phyloP scores from a whole-genome alignment of 805 yeast species.

The Metschnikowia gelsemii region DNA sequence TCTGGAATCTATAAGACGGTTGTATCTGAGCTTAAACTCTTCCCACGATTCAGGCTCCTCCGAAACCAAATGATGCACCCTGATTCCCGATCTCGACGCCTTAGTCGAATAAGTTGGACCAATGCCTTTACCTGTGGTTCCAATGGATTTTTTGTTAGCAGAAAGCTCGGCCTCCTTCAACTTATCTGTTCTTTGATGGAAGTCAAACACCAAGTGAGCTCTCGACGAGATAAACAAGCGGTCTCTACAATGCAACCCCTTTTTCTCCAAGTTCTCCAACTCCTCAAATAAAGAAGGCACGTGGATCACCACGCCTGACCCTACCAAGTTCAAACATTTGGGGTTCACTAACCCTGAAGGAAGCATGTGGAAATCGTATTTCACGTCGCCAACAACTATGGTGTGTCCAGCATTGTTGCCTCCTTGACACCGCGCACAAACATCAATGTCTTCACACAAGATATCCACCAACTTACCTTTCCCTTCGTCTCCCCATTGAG shows the following conservation, averaged over 20 bases:
- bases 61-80: constrained; percentile 93
- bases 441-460: constrained; percentile 90
- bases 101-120: constrained; percentile 98
- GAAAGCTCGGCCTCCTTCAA: constrained; percentile 90
- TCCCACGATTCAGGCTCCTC: constrained; percentile 92
- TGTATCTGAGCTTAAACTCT: constrained; percentile 76
- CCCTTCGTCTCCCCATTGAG: constrained; percentile 99
- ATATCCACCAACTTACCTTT: constrained; percentile 96
- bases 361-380: constrained; percentile 97
- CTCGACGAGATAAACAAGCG: constrained; percentile 87
- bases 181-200: constrained; percentile 96
- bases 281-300: constrained; percentile 91
- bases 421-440: constrained; percentile 97
- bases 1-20: constrained; percentile 77
- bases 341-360: constrained; percentile 98
- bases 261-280: constrained; percentile 72
- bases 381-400: constrained; percentile 82
- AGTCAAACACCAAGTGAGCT: constrained; percentile 95
- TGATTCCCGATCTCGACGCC: constrained; percentile 92
- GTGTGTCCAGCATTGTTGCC: constrained; percentile 99
- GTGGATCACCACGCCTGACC: constrained; percentile 95
- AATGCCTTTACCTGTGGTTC: constrained; percentile 98
- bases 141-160: constrained; percentile 78
- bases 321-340: constrained; percentile 83
- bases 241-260: constrained; percentile 74